Base-by-base conservation (phyloP, 306 rosid species). In the Pyrus pyrifolia region DNA sequence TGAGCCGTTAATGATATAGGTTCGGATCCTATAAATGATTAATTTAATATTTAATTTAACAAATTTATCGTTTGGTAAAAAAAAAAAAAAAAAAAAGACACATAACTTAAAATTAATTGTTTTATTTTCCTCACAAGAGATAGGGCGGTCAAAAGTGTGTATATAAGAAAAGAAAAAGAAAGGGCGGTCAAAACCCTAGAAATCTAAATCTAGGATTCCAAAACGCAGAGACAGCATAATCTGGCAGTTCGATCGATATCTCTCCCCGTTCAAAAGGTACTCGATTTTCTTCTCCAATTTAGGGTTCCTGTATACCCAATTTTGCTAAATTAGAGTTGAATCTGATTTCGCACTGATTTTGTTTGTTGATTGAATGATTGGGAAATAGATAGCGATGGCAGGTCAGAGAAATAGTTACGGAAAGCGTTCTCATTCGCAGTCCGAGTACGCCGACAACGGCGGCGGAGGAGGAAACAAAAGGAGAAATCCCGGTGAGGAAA, bases 401-500 rank as follows among this genome's bases (percentile, higher is more conserved):
- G 96, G 97, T 61, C 97, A 85, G 81, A 89, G 97, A 79, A 87
- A 88, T 69, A 83, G 53, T 73, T 77, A 88, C 58, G 97, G 96
- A 42, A 95, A 95, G 87, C 91, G 97, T 6, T 79, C 91, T 8
- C 91, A 86, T 78, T 72, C 92, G 33, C 89, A 90, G 21, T 88
- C 93, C 3, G 97, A 92, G 57, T 70, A 89, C 86, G 44, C 80
- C 55, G 99, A 92, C 10, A 83, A 80, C 63, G 91, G 76, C 46
- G 46, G 51, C 2, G 6, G 40, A 11, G 74, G 96, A 52, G 88
- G 91, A 64, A 87, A 52, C 79, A 95, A 90, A 72, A 78, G 96
- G 84, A 87, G 97, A 81, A 90, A 85, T 88, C 70, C 67, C 9
- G 97, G 93, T 62, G 99, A 89, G 52, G 99, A 95, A 4, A 86